Evolutionary conservation across 164 flowering plant genomes (phyloP).

Genomic region (Santalum album): DNA sequence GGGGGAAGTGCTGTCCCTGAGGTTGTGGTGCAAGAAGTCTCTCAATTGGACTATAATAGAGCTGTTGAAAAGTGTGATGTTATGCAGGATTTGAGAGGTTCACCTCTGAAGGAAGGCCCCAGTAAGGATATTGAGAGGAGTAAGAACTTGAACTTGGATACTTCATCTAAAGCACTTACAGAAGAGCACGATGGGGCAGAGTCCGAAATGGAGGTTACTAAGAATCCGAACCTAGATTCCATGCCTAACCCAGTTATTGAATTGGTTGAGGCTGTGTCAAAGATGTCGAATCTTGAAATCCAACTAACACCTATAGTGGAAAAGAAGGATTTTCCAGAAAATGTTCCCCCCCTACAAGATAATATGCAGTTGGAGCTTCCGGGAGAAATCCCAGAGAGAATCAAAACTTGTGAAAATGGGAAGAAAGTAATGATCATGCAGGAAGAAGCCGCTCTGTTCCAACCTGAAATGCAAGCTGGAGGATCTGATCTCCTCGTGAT

Average conservation of each 20-base stretch:
- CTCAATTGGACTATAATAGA: slow-evolving; percentile 7
- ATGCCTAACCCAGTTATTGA: slow-evolving; percentile 3
- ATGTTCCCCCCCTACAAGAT: neutral
- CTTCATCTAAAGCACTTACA: slow-evolving; percentile 5
- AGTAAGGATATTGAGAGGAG: slow-evolving; percentile 4
- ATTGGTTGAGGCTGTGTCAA: slow-evolving; percentile 7
- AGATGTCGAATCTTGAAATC: slow-evolving; percentile 8
- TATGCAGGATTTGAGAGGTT: slow-evolving; percentile 15
- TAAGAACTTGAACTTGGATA: slow-evolving; percentile 9
- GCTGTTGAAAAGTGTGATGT: slow-evolving; percentile 15
- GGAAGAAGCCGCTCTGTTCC: neutral
- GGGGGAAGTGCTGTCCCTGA: slow-evolving; percentile 3
- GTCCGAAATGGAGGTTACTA: slow-evolving; percentile 1
- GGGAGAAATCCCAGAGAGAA: neutral
- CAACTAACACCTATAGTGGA: slow-evolving; percentile 6
- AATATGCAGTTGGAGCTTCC: neutral
- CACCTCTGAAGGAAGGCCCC: slow-evolving; percentile 5
- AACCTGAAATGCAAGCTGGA: too few relatives aligned
- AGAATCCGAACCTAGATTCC: slow-evolving; percentile 4
- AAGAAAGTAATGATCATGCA: neutral
- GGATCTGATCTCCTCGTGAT: neutral
- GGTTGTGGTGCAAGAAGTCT: neutral
- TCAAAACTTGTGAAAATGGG: neutral
- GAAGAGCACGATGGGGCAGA: slow-evolving; percentile 1
- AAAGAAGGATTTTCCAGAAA: neutral